A percentile compares a stretch with the other conserved stretches of the same genome.
Conservation (phyloP, 495 filamentous ascomycete genomes). For the Penicillium goetzii region DNA sequence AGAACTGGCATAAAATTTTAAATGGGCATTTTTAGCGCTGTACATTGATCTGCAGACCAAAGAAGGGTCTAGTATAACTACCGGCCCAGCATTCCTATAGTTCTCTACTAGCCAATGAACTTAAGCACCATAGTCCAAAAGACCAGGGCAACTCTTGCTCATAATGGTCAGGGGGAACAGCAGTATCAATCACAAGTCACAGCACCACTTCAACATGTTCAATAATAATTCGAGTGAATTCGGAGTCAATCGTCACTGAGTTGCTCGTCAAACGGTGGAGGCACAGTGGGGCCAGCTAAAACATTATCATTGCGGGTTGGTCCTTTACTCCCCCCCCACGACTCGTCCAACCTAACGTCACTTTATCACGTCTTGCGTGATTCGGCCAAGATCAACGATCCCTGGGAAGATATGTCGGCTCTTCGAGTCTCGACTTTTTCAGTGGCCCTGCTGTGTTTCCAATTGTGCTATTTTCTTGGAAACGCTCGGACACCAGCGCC, state of each 20-base stretch:
- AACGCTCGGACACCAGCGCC: background rate
- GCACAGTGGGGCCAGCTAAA: constrained; percentile 7
- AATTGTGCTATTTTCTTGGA: background rate
- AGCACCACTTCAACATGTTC: background rate
- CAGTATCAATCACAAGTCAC: background rate
- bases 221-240: background rate
- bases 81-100: background rate
- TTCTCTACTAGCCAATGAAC: background rate
- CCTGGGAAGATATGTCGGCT: background rate
- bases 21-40: background rate
- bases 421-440: background rate
- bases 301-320: background rate
- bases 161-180: background rate
- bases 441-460: background rate
- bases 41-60: background rate
- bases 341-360: constrained; percentile 31
- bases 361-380: constrained; percentile 31
- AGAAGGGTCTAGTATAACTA: background rate
- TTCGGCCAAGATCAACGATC: constrained; percentile 16
- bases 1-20: background rate
- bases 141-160: background rate
- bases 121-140: background rate
- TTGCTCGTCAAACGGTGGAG: background rate
- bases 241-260: background rate
- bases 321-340: background rate